Base-by-base conservation (phyloP, 2,329 filamentous ascomycete genomes). In the Cladosporium austrohemisphaericum region DNA sequence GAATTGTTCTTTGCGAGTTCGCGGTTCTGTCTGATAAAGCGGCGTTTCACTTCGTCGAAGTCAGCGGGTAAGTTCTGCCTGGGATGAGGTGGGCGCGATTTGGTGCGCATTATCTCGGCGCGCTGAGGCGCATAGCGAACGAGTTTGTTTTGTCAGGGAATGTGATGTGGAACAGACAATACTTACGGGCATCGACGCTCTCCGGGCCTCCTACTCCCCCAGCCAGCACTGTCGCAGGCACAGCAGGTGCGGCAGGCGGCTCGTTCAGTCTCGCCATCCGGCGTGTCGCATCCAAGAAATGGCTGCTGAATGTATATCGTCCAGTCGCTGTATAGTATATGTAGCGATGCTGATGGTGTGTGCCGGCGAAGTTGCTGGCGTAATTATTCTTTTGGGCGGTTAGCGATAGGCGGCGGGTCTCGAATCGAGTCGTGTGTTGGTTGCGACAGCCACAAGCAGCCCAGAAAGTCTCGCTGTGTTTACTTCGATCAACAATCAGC, bases 211-310 rank as follows among this genome's bases (percentile, higher is more conserved):
- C 46, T 49, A 53, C 51, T 49, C 44, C 44, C 28, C 40, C 52
- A 41, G 52, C 18, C 37, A 52, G 48, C 46, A 35, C 35, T 53
- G 52, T 52, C 33, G 49, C 52, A 38, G 53, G 41, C n/a, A 51
- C 32, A 50, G 62, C 60, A 62, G 65, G 76, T 62, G 84, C 78
- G 71, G 59, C 55, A 55, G 81, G 77, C 64, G 80, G 79, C 75
- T 90, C 86, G 72, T 91, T 91, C 59, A 92, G 77, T 72, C 86
- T 80, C 71, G 87, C 87, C 87, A 92, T 92, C 45, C 58, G 56
- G 47, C 38, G 28, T 36, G 37, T 33, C 11, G 32, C 20, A 50
- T 45, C 32, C 35, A 31, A 26, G 29, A 6, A 36, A 18, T 41
- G 1, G 29, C 29, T 14, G 29, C 16, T 6, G 7, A 14, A 32